Evolutionary conservation across 1,284 basidiomycete genomes (phyloP).

Genomic region (Tilletia indica): DNA sequence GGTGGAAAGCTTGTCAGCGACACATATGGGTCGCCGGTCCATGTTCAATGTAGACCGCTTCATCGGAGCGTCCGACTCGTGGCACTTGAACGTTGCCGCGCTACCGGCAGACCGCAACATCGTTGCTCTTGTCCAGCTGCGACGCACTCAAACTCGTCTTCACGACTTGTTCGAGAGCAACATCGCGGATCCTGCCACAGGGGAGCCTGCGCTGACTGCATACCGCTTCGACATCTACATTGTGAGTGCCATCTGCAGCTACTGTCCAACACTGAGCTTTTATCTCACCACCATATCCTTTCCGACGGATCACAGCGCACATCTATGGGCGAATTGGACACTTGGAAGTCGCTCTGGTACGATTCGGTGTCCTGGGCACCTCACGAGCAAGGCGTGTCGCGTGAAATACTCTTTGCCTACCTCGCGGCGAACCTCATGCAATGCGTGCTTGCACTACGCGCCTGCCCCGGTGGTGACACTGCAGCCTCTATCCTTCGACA

Average conservation of each 20-base stretch:
- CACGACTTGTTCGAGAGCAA: constrained; percentile 11
- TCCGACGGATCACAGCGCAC: neutral
- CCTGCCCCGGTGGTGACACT: constrained; percentile 1
- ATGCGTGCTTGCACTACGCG: constrained; percentile 9
- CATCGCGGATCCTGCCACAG: neutral
- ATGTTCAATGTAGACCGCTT: constrained; percentile 13
- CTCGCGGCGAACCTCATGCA: neutral
- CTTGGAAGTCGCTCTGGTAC: constrained; percentile 7
- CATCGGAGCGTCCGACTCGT: constrained; percentile 4
- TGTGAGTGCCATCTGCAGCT: neutral
- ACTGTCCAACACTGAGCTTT: no score
- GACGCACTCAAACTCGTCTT: constrained; percentile 3
- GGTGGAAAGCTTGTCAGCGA: neutral
- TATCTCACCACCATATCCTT: no score
- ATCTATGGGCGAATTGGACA: constrained; percentile 13
- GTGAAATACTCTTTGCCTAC: constrained; percentile 14
- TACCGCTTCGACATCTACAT: constrained; percentile 12
- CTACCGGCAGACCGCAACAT: constrained; percentile 8
- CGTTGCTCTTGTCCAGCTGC: constrained; percentile 1
- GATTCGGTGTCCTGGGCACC: constrained; percentile 10
- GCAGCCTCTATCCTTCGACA: neutral
- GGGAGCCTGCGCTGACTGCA: constrained; percentile 10
- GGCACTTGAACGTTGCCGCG: neutral
- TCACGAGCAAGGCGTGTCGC: constrained; percentile 10
- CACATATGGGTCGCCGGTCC: constrained; percentile 3